Conservation (phyloP, 352 stramenopile genomes). For the Phytophthora pisi region DNA sequence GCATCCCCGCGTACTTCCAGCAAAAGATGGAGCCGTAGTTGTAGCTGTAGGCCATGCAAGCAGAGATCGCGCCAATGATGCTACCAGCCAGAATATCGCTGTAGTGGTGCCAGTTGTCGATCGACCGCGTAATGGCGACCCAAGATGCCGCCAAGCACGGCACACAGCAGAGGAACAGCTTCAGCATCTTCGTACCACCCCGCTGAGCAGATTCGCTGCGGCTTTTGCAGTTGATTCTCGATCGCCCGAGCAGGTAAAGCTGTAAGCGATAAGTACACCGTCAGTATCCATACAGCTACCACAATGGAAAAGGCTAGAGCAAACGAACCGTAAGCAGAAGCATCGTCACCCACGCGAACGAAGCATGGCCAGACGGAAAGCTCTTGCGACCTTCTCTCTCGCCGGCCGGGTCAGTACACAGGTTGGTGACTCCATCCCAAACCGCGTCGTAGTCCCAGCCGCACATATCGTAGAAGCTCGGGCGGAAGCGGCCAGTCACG, state of each 20-base stretch:
- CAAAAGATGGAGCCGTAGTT: constrained; percentile 74
- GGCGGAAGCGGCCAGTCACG: constrained; percentile 70
- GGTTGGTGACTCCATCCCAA: constrained; percentile 68
- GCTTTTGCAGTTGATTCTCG: constrained; percentile 58
- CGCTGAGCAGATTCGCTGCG: constrained; percentile 50
- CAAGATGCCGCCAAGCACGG: constrained; percentile 66
- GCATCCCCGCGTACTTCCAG: constrained; percentile 57
- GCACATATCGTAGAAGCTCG: constrained; percentile 79
- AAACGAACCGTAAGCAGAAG: constrained; percentile 65
- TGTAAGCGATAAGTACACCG: constrained; percentile 12
- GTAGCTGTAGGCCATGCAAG: constrained; percentile 59
- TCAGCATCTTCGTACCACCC: constrained; percentile 55
- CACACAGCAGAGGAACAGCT: constrained; percentile 68
- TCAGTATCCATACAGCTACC: constrained; percentile 6
- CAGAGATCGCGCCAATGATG: constrained; percentile 54
- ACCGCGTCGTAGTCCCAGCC: constrained; percentile 59
- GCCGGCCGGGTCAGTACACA: constrained; percentile 49
- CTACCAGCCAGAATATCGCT: constrained; percentile 74
- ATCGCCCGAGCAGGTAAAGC: constrained; percentile 77
- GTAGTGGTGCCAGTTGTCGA: constrained; percentile 89
- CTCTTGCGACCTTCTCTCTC: constrained; percentile 73
- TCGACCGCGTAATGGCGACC: constrained; percentile 72
- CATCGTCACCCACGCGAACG: constrained; percentile 68
- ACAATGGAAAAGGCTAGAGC: background rate
- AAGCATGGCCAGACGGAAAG: constrained; percentile 76